These are phyloP conservation scores for Casaregolazyma lundiana DNA, from an alignment of 1,139 yeast species.

Conservation along the genomic window DNA sequence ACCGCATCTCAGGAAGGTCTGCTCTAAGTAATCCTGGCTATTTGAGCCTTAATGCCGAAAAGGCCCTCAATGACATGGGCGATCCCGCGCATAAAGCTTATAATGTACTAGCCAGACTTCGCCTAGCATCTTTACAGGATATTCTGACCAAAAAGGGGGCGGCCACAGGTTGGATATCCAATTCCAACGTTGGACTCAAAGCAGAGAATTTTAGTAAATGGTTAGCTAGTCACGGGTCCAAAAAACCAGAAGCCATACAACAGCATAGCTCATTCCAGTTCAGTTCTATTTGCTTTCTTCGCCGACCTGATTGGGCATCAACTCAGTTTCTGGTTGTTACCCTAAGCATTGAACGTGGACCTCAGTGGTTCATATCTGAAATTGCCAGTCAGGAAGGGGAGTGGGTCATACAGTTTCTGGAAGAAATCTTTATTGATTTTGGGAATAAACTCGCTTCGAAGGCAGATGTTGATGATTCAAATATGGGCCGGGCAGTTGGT, in stretches of 20 bases:
- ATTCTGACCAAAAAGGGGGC: constrained; percentile 31
- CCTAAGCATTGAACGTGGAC: constrained; percentile 23
- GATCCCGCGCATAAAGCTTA: constrained; percentile 26
- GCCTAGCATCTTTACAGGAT: constrained; percentile 31
- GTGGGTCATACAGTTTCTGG: constrained; percentile 28
- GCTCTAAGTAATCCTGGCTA: constrained; percentile 30
- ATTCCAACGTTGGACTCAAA: constrained; percentile 22
- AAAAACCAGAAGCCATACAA: constrained; percentile 12
- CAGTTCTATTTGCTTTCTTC: constrained; percentile 28
- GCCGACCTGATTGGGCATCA: constrained; percentile 32
- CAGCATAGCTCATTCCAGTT: constrained; percentile 15
- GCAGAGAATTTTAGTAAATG: constrained; percentile 25
- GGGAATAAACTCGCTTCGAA: constrained; percentile 14
- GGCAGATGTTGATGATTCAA: not conserved
- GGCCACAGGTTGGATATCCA: constrained; percentile 35
- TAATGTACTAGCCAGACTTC: constrained; percentile 26
- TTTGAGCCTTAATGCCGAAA: constrained; percentile 29
- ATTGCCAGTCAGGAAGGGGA: constrained; percentile 27
- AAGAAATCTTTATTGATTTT: constrained; percentile 21
- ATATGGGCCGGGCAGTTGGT: not conserved
- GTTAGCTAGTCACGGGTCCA: constrained; percentile 17
- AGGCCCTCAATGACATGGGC: constrained; percentile 29
- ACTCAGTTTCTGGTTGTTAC: constrained; percentile 36
- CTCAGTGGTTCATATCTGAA: constrained; percentile 32
- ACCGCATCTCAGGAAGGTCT: constrained; percentile 31